Base-by-base conservation (phyloP, 2,329 filamentous ascomycete species). In the Aureobasidium uvarum region DNA sequence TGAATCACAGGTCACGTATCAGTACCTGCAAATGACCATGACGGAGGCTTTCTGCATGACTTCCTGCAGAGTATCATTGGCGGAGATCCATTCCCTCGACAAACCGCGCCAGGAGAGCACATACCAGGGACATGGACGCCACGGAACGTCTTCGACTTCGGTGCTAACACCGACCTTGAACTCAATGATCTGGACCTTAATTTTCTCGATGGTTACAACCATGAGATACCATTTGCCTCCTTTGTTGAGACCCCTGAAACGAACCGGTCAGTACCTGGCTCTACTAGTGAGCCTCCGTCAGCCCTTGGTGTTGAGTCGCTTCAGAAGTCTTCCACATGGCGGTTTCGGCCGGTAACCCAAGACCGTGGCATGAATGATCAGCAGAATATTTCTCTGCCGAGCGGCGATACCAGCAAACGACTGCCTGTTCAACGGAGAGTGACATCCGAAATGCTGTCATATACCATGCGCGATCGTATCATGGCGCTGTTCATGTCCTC, bases 401-500 rank as follows among this genome's bases (percentile, higher is more conserved):
- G 76, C 5, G 72, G 76, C 1, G 77, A 77, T 0, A 67, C 64
- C 43, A 74, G 72, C 45, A 68, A 69, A 54, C 48, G 63, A 33
- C 66, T 77, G 1, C 74, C 76, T 11, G 73, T 79, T 2, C 76
- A 77, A 52, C 73, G 77, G n/a, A 72, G 78, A 33, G 76, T 78
- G 1, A 77, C 77, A 5, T 74, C 74, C 46, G 79, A 81, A 65
- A 76, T 75, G 39, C 69, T 81, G 3, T 73, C 75, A 20, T 75
- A 76, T 50, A 76, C 74, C 2, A 77, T 77, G 23, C 75, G 80
- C 36, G 89, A 91, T 73, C 82, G 81, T 54, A 81, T 90, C 1
- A 77, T 91, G 64, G 86, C 84, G 13, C 81, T 90, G 66, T 83
- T 90, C 1, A 76, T 91, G 41, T 80, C 81, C 58, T 85, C 83